Base-by-base conservation (phyloP, 2,329 filamentous ascomycete genomes). In the Scorias spongiosa region DNA sequence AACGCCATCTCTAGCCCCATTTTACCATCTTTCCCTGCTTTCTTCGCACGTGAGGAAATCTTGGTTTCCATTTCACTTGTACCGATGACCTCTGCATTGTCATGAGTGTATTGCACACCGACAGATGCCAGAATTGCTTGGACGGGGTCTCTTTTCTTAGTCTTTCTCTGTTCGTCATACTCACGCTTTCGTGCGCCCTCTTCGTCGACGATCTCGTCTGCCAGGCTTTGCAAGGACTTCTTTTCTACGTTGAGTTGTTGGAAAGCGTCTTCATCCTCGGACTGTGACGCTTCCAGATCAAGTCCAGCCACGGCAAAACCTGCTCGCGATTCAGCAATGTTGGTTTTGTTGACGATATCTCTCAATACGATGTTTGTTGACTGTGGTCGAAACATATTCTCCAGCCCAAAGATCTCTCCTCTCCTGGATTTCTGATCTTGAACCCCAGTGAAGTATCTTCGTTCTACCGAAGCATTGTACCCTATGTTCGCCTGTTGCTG, bases 291-390 rank as follows among this genome's bases (percentile, higher is more conserved):
- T 48, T 93, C 78, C 12, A 93, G 72, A 47, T 93, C 78, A 14
- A 94, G 72, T 43, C 84, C 80, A n/a, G 80, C 71, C 28, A 95
- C 77, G 26, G 76, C 74, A 9, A 96, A 82, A 0, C 87, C 89
- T 1, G 83, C 86, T 57, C 81, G 84, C 37, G 85, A 85, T 65
- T 98, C 91, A 3, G 91, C 91, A 42, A 98, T 80, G 56, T 98
- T 98, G 26, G 91, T 96, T 63, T 95, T 94, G 68, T 96, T 94
- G 54, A 98, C 86, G 52, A 98, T 96, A 44, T 95, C 86, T n/a
- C 84, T 76, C 5, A 96, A 72, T 11, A 95, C 72, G 10, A 93
- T 75, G 47, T 83, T 83, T 51, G 88, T 76, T 40, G 78, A 76
- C 49, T 86, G 79, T 49, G 85, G 95, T 0, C 78, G 78, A 54